Percentiles rank a stretch among this genome's conserved stretches.
phyloP scores from a whole-genome alignment of 73 alveolate species.

The Blepharisma japonicum region DNA sequence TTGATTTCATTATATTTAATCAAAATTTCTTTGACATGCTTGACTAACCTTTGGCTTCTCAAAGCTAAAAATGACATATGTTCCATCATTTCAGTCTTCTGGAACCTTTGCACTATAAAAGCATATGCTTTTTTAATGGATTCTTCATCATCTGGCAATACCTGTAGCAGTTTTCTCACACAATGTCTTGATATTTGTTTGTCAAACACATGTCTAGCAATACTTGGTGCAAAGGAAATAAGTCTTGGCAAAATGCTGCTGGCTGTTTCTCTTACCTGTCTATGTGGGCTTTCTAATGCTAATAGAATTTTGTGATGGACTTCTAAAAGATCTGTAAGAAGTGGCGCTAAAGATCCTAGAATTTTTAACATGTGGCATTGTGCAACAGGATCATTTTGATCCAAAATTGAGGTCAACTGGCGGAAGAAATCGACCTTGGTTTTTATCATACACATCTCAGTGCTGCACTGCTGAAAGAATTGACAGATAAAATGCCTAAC shows the following conservation, averaged over 20 bases:
- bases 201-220: conserved; percentile 19
- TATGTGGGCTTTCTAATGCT: conserved; percentile 6
- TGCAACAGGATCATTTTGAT: conserved; percentile 11
- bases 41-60: background rate
- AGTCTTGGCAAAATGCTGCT: background rate
- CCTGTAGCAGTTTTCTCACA: background rate
- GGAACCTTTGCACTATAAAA: background rate
- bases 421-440: conserved; percentile 17
- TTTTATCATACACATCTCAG: conserved; percentile 15
- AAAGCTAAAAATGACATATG: background rate
- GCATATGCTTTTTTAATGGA: conserved; percentile 13
- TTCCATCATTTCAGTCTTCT: background rate
- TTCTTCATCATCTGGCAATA: background rate
- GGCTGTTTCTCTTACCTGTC: conserved; percentile 8
- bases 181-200: background rate
- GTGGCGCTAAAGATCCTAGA: conserved; percentile 16
- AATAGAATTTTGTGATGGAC: conserved; percentile 15
- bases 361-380: conserved; percentile 13
- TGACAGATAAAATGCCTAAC: conserved; percentile 2
- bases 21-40: background rate
- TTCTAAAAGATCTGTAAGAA: conserved; percentile 17
- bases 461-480: conserved; percentile 16
- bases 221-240: background rate
- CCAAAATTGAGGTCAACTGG: background rate
- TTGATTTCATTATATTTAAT: background rate